These are phyloP conservation scores for Calophaca sinica DNA, from an alignment of 306 rosid species.

Conservation along the genomic window DNA sequence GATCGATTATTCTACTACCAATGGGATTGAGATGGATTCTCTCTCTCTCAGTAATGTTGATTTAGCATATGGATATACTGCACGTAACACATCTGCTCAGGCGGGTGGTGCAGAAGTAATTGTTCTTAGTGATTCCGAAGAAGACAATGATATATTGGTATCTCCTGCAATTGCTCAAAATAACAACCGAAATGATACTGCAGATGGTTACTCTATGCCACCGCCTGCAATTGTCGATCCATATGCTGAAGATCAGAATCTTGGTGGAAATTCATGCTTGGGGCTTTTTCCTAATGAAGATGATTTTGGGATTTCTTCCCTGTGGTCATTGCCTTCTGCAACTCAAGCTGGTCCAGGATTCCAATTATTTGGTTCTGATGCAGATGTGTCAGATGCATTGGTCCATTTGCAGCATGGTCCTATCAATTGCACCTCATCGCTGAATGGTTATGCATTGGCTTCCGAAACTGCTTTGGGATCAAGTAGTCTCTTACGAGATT, in stretches of 20 bases:
- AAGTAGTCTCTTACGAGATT: constrained; percentile 59
- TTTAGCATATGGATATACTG: constrained; percentile 69
- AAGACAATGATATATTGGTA: constrained; percentile 69
- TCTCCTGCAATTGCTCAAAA: constrained; percentile 59
- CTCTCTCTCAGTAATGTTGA: constrained; percentile 65
- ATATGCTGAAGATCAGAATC: constrained; percentile 72
- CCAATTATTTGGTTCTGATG: constrained; percentile 80
- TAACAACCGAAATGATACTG: constrained; percentile 60
- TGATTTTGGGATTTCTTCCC: constrained; percentile 70
- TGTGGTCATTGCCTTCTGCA: constrained; percentile 75
- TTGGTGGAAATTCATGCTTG: constrained; percentile 76
- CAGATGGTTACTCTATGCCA: constrained; percentile 62
- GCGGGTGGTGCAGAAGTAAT: constrained; percentile 75
- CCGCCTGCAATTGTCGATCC: constrained; percentile 74
- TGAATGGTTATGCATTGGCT: constrained; percentile 73
- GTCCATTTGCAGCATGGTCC: constrained; percentile 76
- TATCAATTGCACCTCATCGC: constrained; percentile 72
- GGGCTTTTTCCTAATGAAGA: constrained; percentile 83
- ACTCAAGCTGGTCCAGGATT: constrained; percentile 80
- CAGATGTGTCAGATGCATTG: constrained; percentile 78
- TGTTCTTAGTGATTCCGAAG: constrained; percentile 95
- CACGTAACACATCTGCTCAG: constrained; percentile 63
- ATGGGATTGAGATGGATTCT: constrained; percentile 88
- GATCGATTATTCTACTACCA: constrained; percentile 67
- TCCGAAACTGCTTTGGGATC: constrained; percentile 76